Base-by-base conservation (phyloP, 148 eudicot species). In the Camellia japonica region DNA sequence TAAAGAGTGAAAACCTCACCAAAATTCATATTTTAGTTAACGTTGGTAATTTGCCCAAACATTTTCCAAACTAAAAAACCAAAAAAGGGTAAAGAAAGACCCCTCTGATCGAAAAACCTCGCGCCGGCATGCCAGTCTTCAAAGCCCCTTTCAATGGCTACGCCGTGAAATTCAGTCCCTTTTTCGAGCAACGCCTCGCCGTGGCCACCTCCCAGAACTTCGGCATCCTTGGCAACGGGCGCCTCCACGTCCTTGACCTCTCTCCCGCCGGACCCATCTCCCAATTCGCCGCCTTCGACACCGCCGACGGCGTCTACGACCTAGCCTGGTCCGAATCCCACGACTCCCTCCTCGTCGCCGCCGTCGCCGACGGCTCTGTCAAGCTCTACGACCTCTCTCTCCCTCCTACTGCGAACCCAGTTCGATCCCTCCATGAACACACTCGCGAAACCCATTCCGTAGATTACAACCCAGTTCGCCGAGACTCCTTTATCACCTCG, bases 141-240 rank as follows among this genome's bases (percentile, higher is more conserved):
- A 95, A 92, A 73, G 86, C 91, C 61, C 93, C 97, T 6, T 95
- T 93, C 89, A 95, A 92, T 62, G 97, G 99, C 71, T 93, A 95
- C 94, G 84, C 97, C 78, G 95, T 95, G n/a, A 90, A 93, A 71
- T 95, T 93, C 93, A 93, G 97, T 87, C 97, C 99, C 7, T 95
- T 95, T 79, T 92, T 85, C 87, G 99, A 93, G 75, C 81, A 86
- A 80, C 93, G 95, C 49, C 80, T 95, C 72, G 99, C 99, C 61
- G 94, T 95, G 51, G 99, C 90, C 82, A 93, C 99, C 66, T 64
- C 97, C 78, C 99, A 96, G 65, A 96, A 96, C 90, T 96, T 96
- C 86, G 99, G 99, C 72, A 96, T 96, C 86, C 93, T 96, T 62
- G 99, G 99, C 75, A 95, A 93, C 85, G 99, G 98, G 82, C 97